phyloP scores from a whole-genome alignment of 768 basidiomycete species.

The Mrakia frigida region DNA sequence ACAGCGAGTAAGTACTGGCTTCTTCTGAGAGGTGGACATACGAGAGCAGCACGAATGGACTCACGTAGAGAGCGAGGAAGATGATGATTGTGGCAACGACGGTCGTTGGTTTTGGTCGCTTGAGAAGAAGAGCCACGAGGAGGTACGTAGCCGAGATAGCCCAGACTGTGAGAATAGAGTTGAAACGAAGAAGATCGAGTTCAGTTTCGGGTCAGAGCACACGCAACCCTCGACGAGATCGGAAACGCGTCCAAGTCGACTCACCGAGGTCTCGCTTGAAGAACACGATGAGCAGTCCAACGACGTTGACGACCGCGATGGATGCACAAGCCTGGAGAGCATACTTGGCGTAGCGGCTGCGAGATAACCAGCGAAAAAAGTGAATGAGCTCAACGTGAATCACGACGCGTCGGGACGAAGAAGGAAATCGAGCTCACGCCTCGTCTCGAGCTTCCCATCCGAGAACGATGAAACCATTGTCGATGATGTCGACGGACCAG shows the following conservation, averaged over 20 bases:
- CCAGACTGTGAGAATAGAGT: slow-evolving; percentile 39
- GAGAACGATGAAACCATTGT: slow-evolving; percentile 63
- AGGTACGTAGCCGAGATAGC: slow-evolving; percentile 35
- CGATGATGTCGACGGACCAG: slow-evolving; percentile 56
- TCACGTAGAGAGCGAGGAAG: slow-evolving; percentile 42
- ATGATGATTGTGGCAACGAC: slow-evolving; percentile 45
- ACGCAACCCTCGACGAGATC: not conserved
- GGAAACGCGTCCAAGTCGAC: slow-evolving; percentile 37
- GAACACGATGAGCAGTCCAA: slow-evolving; percentile 39
- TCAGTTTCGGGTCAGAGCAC: slow-evolving; percentile 35
- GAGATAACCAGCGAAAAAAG: not conserved
- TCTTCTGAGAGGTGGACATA: not conserved
- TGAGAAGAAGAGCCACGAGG: slow-evolving; percentile 40
- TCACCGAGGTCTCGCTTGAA: slow-evolving; percentile 38
- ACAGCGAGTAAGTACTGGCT: too few relatives aligned
- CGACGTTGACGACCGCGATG: slow-evolving; percentile 60
- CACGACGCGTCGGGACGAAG: not conserved
- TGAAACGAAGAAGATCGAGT: slow-evolving; percentile 40
- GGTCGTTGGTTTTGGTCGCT: slow-evolving; percentile 42
- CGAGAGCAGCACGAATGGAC: not conserved
- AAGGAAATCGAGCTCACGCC: slow-evolving; percentile 31
- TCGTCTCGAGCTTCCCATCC: slow-evolving; percentile 51
- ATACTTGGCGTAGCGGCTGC: slow-evolving; percentile 52
- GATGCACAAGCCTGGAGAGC: slow-evolving; percentile 70
- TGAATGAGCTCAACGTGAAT: not conserved